phyloP scores from a whole-genome alignment of 139 green algal genomes.

The Tetradesmus obliquus region DNA sequence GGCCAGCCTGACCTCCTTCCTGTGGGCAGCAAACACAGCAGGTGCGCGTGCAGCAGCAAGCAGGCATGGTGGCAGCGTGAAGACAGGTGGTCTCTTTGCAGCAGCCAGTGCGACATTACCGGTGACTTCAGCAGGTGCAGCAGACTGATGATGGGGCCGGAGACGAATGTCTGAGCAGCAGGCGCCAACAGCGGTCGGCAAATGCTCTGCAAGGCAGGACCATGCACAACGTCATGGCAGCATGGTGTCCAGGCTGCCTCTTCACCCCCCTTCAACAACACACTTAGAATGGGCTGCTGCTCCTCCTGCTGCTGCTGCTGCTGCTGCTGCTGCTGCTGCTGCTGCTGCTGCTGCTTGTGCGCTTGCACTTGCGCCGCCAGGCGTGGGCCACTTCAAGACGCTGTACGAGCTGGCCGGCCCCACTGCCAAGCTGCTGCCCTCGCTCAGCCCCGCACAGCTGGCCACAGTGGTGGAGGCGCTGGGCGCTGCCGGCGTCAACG shows the following conservation, averaged over 20 bases:
- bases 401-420: conserved; percentile 56
- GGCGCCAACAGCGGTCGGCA: no score
- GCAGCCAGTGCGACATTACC: no score
- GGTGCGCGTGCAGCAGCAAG: neutral
- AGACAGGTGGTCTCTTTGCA: neutral
- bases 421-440: conserved; percentile 51
- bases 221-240: no score
- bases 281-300: no score
- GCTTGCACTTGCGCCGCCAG: neutral
- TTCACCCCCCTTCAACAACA: no score
- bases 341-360: neutral
- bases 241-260: no score
- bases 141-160: no score
- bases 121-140: no score
- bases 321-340: neutral
- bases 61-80: neutral
- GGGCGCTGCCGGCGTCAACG: conserved; percentile 54
- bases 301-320: neutral
- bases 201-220: no score
- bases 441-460: conserved; percentile 56
- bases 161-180: neutral
- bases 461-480: conserved; percentile 62
- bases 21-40: conserved; percentile 64
- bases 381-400: conserved; percentile 60
- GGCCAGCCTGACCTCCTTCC: conserved; percentile 55